A percentile compares a stretch with the other conserved stretches of the same genome.
phyloP scores from a whole-genome alignment of 768 basidiomycete species.

The Mycena floridula region DNA sequence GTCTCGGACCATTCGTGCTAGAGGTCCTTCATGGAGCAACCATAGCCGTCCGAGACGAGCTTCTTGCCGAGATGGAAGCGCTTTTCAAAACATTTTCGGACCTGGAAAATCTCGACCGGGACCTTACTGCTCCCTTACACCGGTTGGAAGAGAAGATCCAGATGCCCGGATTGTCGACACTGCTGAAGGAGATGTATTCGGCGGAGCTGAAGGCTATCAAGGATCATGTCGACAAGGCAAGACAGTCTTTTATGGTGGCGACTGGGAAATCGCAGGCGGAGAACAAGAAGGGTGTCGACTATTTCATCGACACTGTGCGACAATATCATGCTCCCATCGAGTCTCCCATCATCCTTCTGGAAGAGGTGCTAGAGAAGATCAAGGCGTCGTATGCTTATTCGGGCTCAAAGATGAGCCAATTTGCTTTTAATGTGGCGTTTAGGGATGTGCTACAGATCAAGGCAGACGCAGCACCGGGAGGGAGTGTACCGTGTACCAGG shows the following conservation, averaged over 20 bases:
- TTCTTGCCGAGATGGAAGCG: too few species aligned
- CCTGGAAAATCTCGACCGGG: conserved; percentile 31
- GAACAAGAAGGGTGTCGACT: too few species aligned
- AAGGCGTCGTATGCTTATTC: conserved; percentile 56
- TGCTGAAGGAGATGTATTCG: conserved; percentile 19
- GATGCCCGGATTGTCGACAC: conserved; percentile 32
- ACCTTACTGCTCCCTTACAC: conserved; percentile 4
- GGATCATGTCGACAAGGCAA: too few species aligned
- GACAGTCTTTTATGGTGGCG: not conserved
- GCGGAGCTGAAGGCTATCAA: not conserved
- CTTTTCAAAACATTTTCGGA: conserved; percentile 25
- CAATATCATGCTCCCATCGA: too few species aligned
- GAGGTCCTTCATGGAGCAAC: too few species aligned
- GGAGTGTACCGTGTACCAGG: too few species aligned
- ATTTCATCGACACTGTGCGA: not conserved
- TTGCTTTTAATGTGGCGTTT: conserved; percentile 54
- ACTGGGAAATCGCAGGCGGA: not conserved
- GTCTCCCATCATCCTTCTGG: not conserved
- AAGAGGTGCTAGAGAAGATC: conserved; percentile 22
- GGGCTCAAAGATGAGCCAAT: conserved; percentile 17
- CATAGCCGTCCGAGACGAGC: too few species aligned
- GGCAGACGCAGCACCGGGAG: conserved; percentile 36
- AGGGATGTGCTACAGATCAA: conserved; percentile 48
- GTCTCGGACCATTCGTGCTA: too few species aligned
- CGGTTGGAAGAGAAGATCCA: not conserved